Evolutionary conservation across 495 filamentous ascomycete genomes (phyloP).

Genomic region (Penicillium longicatenatum): DNA sequence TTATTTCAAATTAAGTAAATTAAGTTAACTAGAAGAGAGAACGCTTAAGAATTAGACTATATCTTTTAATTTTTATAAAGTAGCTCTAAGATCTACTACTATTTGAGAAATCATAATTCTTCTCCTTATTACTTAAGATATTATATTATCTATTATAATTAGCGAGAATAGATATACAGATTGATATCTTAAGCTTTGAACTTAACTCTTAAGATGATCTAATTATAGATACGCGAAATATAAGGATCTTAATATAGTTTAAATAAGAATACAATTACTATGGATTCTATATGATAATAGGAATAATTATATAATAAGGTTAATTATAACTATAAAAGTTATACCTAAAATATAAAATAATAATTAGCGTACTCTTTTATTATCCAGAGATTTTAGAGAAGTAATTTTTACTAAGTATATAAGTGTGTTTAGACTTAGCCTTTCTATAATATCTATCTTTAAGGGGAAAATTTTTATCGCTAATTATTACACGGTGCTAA

Average conservation of each 20-base stretch:
- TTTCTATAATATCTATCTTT: neutral
- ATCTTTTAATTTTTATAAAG: conserved; percentile 16
- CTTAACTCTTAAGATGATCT: neutral
- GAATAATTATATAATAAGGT: neutral
- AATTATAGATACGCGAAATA: neutral
- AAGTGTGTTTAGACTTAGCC: neutral
- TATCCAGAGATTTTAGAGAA: neutral
- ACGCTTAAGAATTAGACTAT: conserved; percentile 15
- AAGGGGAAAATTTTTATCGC: neutral
- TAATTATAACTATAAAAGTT: neutral
- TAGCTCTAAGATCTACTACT: neutral
- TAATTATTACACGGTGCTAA: no score
- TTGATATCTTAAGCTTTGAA: neutral
- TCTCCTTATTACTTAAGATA: neutral
- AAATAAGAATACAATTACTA: neutral
- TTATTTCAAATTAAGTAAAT: neutral
- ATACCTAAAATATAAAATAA: neutral
- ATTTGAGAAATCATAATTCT: neutral
- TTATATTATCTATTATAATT: neutral
- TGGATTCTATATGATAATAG: neutral
- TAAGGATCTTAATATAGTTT: neutral
- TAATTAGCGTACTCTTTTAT: neutral
- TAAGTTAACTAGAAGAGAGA: conserved; percentile 15
- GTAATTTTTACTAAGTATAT: conserved; percentile 2
- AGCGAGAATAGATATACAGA: neutral